A percentile compares a stretch with the other conserved stretches of the same genome.
phyloP scores from a whole-genome alignment of 805 yeast genomes.

The Suhomyces vadensis region DNA sequence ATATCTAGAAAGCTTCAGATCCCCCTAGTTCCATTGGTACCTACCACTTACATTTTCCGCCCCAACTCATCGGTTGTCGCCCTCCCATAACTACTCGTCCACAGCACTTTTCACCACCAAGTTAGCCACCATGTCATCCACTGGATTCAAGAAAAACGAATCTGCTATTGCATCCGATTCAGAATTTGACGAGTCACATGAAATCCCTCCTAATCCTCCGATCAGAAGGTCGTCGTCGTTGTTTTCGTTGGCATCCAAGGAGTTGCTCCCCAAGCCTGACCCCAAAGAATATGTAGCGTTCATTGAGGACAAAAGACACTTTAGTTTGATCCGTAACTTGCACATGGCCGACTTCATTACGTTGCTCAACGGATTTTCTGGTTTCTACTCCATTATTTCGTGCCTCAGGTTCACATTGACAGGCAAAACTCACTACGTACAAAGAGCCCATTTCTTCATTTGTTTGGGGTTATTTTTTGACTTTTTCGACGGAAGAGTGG shows the following conservation, averaged over 20 bases:
- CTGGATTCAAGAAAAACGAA: conserved; percentile 30
- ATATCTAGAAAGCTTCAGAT: neutral
- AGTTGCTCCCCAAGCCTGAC: conserved; percentile 73
- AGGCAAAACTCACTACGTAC: conserved; percentile 66
- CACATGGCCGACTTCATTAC: conserved; percentile 98
- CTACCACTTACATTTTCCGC: neutral
- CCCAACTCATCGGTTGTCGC: neutral
- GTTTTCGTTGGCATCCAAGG: conserved; percentile 47
- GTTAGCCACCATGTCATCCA: conserved; percentile 17
- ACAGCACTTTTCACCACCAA: neutral
- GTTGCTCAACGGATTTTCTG: conserved; percentile 88
- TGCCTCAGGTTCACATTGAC: conserved; percentile 80
- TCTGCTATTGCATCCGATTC: conserved; percentile 40
- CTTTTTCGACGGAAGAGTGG: conserved; percentile 96
- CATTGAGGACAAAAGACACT: conserved; percentile 80
- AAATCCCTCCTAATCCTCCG: conserved; percentile 27
- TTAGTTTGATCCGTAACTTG: conserved; percentile 79
- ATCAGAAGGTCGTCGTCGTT: conserved; percentile 56
- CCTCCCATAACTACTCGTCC: neutral
- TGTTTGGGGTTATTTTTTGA: conserved; percentile 93
- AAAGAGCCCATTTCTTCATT: conserved; percentile 86
- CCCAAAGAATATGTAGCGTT: conserved; percentile 75
- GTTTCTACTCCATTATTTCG: conserved; percentile 86
- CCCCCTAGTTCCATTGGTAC: no score
- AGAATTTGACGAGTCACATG: conserved; percentile 28